A percentile compares a stretch with the other conserved stretches of the same genome.
Conservation (phyloP, 2,329 filamentous ascomycete species). For the Pyricularia pennisetigena region DNA sequence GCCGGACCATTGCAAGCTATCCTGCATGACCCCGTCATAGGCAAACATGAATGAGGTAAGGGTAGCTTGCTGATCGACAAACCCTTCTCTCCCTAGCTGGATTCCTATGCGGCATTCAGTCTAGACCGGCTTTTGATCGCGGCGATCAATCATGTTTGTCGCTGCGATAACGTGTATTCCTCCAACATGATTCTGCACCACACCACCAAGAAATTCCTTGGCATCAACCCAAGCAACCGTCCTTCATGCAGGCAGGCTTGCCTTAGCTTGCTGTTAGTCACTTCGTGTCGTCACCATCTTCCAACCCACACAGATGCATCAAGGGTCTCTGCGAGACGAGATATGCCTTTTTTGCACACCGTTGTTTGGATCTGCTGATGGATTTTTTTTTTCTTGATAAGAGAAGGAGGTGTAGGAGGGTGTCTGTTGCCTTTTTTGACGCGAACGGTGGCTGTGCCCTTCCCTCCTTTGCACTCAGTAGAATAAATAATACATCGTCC, state of each 20-base stretch:
- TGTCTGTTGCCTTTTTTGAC: background rate
- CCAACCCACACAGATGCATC: background rate
- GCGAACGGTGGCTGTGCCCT: background rate
- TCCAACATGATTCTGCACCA: background rate
- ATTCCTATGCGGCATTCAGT: background rate
- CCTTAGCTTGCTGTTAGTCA: background rate
- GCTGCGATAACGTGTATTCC: background rate
- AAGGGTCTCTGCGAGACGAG: background rate
- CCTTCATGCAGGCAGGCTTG: background rate
- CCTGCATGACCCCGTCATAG: background rate
- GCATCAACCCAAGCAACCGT: background rate
- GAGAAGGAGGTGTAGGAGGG: background rate
- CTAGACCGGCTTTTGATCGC: background rate
- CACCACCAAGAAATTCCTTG: background rate
- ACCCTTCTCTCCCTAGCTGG: background rate
- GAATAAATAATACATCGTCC: background rate
- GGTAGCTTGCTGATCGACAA: background rate
- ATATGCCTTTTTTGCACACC: background rate
- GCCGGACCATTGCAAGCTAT: background rate
- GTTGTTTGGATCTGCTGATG: background rate
- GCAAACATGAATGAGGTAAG: background rate
- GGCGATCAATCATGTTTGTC: background rate
- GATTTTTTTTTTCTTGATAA: background rate
- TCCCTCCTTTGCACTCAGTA: background rate
- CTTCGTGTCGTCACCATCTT: background rate